Percentiles rank a stretch among this genome's conserved stretches.
These are phyloP conservation scores for Begonia peltatifolia DNA, from an alignment of 306 rosid genomes.

Conservation along the genomic window DNA sequence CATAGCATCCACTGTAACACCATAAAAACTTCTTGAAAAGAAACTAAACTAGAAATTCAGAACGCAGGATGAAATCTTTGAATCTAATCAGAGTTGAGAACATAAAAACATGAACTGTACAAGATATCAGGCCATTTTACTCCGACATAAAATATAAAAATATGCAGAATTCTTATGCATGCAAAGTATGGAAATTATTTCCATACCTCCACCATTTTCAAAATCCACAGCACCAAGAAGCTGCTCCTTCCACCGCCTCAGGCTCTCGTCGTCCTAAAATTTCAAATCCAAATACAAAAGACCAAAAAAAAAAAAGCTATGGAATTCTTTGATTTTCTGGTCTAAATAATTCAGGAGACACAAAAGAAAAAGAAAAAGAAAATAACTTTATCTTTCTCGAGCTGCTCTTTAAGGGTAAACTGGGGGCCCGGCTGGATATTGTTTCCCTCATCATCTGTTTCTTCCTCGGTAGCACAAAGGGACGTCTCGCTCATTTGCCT, in stretches of 20 bases:
- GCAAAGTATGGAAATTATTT: not conserved
- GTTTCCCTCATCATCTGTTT: conserved; percentile 31
- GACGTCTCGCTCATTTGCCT: conserved; percentile 20
- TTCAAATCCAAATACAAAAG: not conserved
- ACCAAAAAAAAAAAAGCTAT: not conserved
- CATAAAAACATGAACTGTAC: no score
- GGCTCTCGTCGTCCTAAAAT: conserved; percentile 34
- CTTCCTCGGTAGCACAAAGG: conserved; percentile 24
- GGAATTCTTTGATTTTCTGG: no score
- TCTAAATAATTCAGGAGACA: not conserved
- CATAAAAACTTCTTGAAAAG: no score
- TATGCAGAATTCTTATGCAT: no score
- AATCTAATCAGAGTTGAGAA: no score
- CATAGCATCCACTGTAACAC: no score
- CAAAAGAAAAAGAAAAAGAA: no score
- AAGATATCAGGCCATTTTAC: no score
- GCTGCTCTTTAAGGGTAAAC: conserved; percentile 36
- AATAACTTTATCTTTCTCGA: conserved; percentile 36
- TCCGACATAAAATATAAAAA: no score
- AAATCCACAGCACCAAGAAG: conserved; percentile 41
- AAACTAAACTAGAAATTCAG: no score
- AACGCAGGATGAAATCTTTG: no score
- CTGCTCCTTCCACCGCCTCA: conserved; percentile 50
- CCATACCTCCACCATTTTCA: conserved; percentile 32
- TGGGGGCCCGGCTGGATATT: conserved; percentile 32